Evolutionary conservation across 163 green algal genomes (phyloP), one percentile per base, ranked within the genome.

Genomic region (Chlamydomonas reinhardtii): DNA sequence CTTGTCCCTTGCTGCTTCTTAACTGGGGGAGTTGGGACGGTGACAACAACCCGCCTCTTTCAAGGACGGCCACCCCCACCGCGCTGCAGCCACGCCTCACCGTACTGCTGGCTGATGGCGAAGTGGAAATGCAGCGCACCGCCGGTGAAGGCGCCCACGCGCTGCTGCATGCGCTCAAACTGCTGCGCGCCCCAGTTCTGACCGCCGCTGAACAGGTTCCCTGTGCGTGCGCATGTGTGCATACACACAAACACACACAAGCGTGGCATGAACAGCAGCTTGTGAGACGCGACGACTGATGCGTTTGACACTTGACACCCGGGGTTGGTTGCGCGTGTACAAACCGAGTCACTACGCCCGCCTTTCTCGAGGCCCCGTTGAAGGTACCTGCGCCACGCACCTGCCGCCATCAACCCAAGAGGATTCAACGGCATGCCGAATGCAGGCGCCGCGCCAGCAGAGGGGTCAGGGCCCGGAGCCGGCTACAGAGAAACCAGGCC

Each of bases 81-180:
- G n/a, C n/a, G n/a, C n/a, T n/a, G n/a, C n/a, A n/a, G n/a, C n/a
- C n/a, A n/a, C n/a, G n/a, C 4, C 93, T 82, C 76, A 97, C 95
- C 96, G 68, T 98, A 99, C 17, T 94, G 87, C 17, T 90, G 91
- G 56, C 84, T 97, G 73, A 99, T 92, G 69, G 91, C 93, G 90
- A 98, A 99, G 79, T 96, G 91, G 73, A 96, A 96, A 70, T 95
- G 95, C 56, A 98, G 92, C 0, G 90, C 86, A 9, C 92, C 91
- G 19, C 94, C 94, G 4, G 95, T 96, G n/a, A 98, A 85, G 81
- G 96, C 96, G 31, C 93, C 94, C 85, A 98, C 96, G 17, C 93
- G 90, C 88, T 96, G 88, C 89, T 94, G 92, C 77, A 96, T 89
- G 61, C 92, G 93, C 75, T 95, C 89, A 80, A 96, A 86, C 80